Evolutionary conservation across 2,329 filamentous ascomycete genomes (phyloP), one percentile per base, ranked within the genome.

Genomic region (Botrytis squamosa): DNA sequence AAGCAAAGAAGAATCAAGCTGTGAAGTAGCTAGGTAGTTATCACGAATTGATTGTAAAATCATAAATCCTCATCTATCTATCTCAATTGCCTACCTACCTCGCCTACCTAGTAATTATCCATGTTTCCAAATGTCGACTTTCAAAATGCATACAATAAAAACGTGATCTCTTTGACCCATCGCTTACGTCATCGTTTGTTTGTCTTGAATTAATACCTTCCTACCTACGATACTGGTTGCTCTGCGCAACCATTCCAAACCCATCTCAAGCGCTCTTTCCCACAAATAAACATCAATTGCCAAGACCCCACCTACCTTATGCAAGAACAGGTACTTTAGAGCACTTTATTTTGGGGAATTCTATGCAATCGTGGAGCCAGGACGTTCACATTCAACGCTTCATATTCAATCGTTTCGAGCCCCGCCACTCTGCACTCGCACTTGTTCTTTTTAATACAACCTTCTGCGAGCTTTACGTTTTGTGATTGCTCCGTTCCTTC

Each of bases 171-270:
- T 65, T 63, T 46, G 40, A 38, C 22, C 36, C 36, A 22, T 68
- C 9, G 65, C 65, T 68, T 69, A 69, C 52, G 66, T 69, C 66
- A 69, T 69, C 66, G 18, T 29, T 64, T 44, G 22, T 20, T 64
- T 44, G 22, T 20, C 38, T 55, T 55, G 25, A 10, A 22, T 38
- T 18, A 25, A 62, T 40, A 16, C 12, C 40, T 40, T 14, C 40
- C 40, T 40, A 14, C 12, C 5, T 40, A 10, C 29, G 29, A 29
- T 29, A 29, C 22, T 55, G 25, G 66, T 69, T 69, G 66, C 66
- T 69, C 66, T 22, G 49, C 66, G 66, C 66, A 57, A 69, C 66
- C 49, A 52, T 25, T 14, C 4, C 49, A n/a, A 8, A 18, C n/a
- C 52, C 52, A 16, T 29, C 52, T 14, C 25, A 40, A 40, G 25